Base-by-base conservation (phyloP, 1,139 yeast species). In the Hansenula lynferdii region DNA sequence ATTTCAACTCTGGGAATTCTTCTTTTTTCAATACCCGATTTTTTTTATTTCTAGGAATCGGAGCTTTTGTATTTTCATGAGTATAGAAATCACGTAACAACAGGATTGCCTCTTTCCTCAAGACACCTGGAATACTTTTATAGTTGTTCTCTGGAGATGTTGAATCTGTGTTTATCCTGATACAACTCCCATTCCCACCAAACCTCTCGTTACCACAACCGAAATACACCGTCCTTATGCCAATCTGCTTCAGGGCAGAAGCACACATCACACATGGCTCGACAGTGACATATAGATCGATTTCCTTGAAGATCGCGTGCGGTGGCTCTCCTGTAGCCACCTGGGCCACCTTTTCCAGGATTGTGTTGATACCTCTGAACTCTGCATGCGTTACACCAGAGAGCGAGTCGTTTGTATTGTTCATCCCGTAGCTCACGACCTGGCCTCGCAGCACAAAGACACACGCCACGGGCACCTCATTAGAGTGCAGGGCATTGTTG, bases 191-290 rank as follows among this genome's bases (percentile, higher is more conserved):
- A 57, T 90, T 89, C 0, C 98, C 98, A 0, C 98, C 98, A 64
- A 92, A 92, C 36, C 98, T 64, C 48, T 92, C 97, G 57, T 92
- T 92, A 0, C 89, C 94, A 56, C 97, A 90, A 0, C 98, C 97
- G 54, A 85, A 92, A 32, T 80, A 78, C 2, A 90, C 96, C 31
- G 69, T 67, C 18, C 77, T 64, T 16, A 92, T 77, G 1, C 85
- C 82, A 26, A 90, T 60, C 54, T 92, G 98, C 41, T 92, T 74
- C 37, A 92, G 63, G 3, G 96, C 92, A 22, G 95, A 81, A 0
- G 97, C 97, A 65, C 99, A 92, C 99, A 92, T 92, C 9, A 94
- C 83, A 59, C 99, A 92, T 0, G 99, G 99, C 60, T 92, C 99
- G 1, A 92, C 97, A 0, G 97, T 87, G 19, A 92, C 99, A 59